Evolutionary conservation across 129 eudicot species (phyloP).

Genomic region (Artemisia argyi): DNA sequence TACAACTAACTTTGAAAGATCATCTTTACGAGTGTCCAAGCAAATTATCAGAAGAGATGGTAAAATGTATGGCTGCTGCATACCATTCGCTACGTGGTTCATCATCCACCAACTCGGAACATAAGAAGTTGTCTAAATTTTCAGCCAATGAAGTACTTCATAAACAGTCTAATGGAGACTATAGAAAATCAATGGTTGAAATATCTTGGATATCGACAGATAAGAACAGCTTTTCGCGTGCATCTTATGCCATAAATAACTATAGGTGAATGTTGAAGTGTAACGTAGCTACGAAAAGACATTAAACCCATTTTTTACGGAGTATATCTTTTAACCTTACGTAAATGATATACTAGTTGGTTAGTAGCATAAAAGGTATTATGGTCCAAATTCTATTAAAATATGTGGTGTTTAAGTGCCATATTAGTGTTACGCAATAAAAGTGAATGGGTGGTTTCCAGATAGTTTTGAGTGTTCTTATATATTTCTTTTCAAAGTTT

Average conservation of each 20-base stretch:
- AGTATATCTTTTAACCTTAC: background rate
- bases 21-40: slow-evolving; percentile 85
- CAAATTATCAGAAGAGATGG: slow-evolving; percentile 86
- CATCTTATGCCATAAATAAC: slow-evolving; percentile 72
- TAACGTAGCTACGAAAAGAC: background rate
- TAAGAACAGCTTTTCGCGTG: slow-evolving; percentile 62
- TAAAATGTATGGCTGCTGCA: slow-evolving; percentile 88
- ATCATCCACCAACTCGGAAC: slow-evolving; percentile 42
- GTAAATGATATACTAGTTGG: no score
- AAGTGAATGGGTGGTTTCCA: no score
- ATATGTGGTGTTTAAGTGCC: no score
- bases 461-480: no score
- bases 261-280: slow-evolving; percentile 51
- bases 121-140: slow-evolving; percentile 41
- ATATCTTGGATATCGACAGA: slow-evolving; percentile 75
- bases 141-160: slow-evolving; percentile 29
- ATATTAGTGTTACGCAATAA: no score
- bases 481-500: no score
- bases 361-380: no score
- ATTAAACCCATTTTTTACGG: background rate
- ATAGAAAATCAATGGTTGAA: slow-evolving; percentile 52
- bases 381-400: no score
- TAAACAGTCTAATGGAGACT: slow-evolving; percentile 22
- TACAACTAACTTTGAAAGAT: slow-evolving; percentile 65
- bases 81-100: slow-evolving; percentile 73